Evolutionary conservation across 2,329 filamentous ascomycete genomes (phyloP).

Genomic region (Penicillium sp.): DNA sequence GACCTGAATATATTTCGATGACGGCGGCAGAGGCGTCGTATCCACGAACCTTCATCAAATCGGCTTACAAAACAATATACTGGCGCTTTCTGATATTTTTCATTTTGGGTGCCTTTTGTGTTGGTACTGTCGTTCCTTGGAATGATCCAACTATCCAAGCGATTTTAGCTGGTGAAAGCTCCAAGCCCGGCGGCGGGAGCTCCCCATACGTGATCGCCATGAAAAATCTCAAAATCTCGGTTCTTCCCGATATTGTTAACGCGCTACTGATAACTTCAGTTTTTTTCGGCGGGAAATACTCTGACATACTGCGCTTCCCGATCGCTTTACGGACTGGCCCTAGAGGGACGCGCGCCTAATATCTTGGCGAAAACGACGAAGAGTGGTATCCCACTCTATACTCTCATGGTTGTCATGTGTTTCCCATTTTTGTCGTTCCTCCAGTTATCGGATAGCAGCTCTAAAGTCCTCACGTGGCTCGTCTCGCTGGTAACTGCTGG

Average conservation of each 20-base stretch:
- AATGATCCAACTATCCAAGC: slow-evolving; percentile 50
- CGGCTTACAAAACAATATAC: slow-evolving; percentile 74
- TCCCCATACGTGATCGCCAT: slow-evolving; percentile 67
- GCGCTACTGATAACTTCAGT: slow-evolving; percentile 57
- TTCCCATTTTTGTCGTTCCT: slow-evolving; percentile 59
- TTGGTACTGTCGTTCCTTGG: slow-evolving; percentile 71
- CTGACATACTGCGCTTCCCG: slow-evolving; percentile 58
- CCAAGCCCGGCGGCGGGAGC: background rate
- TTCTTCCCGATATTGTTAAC: slow-evolving; percentile 63
- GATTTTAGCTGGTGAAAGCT: background rate
- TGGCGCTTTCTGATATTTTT: slow-evolving; percentile 77
- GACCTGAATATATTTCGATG: slow-evolving; percentile 66
- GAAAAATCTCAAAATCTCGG: slow-evolving; percentile 55
- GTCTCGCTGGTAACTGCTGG: slow-evolving; percentile 51
- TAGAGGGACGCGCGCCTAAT: slow-evolving; percentile 56
- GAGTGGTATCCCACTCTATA: slow-evolving; percentile 62
- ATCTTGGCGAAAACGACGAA: slow-evolving; percentile 44
- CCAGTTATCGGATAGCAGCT: slow-evolving; percentile 53
- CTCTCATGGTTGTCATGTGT: slow-evolving; percentile 56
- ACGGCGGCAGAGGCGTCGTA: slow-evolving; percentile 70
- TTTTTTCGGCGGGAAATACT: slow-evolving; percentile 60
- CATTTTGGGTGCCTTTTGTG: slow-evolving; percentile 69
- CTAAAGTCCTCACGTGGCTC: slow-evolving; percentile 57
- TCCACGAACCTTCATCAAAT: slow-evolving; percentile 67
- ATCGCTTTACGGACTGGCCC: slow-evolving; percentile 55